A percentile compares a stretch with the other conserved stretches of the same genome.
Conservation (phyloP, 73 alveolate species). For the Symbiodinium pilosum region DNA sequence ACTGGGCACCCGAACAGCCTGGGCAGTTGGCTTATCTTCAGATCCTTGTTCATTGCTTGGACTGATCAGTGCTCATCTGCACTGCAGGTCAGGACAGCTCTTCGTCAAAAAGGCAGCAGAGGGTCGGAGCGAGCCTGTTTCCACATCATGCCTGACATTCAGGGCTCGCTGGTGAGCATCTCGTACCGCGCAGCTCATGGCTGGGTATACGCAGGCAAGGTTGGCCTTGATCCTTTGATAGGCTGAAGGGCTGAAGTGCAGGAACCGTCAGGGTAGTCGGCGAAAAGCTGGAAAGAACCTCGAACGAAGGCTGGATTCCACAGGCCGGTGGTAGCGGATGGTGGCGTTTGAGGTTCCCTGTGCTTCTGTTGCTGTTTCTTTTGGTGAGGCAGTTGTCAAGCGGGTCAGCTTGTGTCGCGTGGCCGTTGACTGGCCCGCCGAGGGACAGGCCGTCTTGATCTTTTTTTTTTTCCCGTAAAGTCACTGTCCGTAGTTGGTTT, state of each 20-base stretch:
- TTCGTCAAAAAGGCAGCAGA: constrained; percentile 41
- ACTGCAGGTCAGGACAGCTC: constrained; percentile 86
- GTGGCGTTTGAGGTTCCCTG: too few relatives aligned
- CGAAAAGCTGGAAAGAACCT: not conserved
- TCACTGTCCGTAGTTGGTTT: not conserved
- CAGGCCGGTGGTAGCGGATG: not conserved
- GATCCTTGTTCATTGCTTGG: not conserved
- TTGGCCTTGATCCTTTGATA: not conserved
- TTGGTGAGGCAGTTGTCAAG: constrained; percentile 66
- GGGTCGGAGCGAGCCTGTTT: not conserved
- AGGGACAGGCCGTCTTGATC: constrained; percentile 22
- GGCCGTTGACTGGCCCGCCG: constrained; percentile 93
- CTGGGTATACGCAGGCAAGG: constrained; percentile 85
- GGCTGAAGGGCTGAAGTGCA: too few relatives aligned
- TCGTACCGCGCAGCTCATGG: constrained; percentile 93
- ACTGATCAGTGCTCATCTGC: too few relatives aligned
- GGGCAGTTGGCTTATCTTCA: not conserved
- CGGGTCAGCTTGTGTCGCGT: constrained; percentile 60
- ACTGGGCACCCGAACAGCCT: constrained; percentile 85
- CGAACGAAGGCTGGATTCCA: not conserved
- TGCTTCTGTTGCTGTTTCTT: not conserved
- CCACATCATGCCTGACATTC: not conserved
- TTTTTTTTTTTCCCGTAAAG: not conserved
- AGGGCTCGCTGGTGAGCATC: constrained; percentile 87
- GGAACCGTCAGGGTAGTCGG: not conserved